These are phyloP conservation scores for Vitis vinifera DNA, from an alignment of 164 flowering plant species.

Conservation along the genomic window ASM3070453v1 NC_081818.1:28678001-28678500, in stretches of 20 bases:
- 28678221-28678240: conserved; percentile 45
- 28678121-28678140: conserved; percentile 59
- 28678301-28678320: conserved; percentile 45
- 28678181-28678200: conserved; percentile 48
- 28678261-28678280: conserved; percentile 47
- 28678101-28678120: conserved; percentile 53
- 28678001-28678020: conserved; percentile 51
- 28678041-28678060: conserved; percentile 46
- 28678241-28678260: conserved; percentile 40
- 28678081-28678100: conserved; percentile 35
- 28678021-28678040: conserved; percentile 37
- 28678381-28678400: conserved; percentile 47
- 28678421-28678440: background rate
- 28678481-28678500: too few relatives aligned
- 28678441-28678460: too few relatives aligned
- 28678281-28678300: conserved; percentile 69
- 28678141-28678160: conserved; percentile 46
- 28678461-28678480: too few relatives aligned
- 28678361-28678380: conserved; percentile 33
- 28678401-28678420: conserved; percentile 48
- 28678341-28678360: conserved; percentile 43
- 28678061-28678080: conserved; percentile 46
- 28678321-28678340: conserved; percentile 38
- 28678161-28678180: conserved; percentile 46
- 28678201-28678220: conserved; percentile 36